Base-by-base conservation (phyloP, 768 basidiomycete species). In the Tremella fuciformis region DNA sequence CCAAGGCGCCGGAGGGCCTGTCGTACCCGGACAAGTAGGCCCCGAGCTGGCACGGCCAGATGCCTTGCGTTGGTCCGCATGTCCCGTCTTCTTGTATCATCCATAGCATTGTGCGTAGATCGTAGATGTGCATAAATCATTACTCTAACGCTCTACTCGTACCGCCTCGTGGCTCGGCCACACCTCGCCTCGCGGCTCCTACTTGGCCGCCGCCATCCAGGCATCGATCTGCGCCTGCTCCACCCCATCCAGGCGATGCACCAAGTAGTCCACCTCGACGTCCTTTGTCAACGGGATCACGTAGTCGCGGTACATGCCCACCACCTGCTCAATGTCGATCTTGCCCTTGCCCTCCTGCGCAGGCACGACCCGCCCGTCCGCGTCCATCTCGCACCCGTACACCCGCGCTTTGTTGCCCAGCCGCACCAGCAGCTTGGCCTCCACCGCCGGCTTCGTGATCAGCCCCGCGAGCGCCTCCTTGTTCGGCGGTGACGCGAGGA, bases 271-370 rank as follows among this genome's bases (percentile, higher is more conserved):
- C 73, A 94, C 94, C 89, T 99, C 96, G 58, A 99, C 90, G 73
- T 96, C 91, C 77, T 94, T 97, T 0, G 96, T 99, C 64, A 99
- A 76, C 8, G 96, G 96, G 58, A 99, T 99, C 64, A 99, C 92
- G 70, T 87, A 91, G 71, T 87, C 88, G 73, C 92, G 86, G 72
- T 99, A 99, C 62, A 99, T 77, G 72, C 90, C 86, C 21, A 96
- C 88, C 15, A 99, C 91, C 41, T 88, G 86, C 63, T 92, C 90
- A 0, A 92, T 87, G 59, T 96, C 92, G 60, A 99, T 89, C 80
- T 92, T 93, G 4, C 81, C 71, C 38, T 63, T 66, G 3, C 56
- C 61, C 39, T 62, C 56, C 7, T 63, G 63, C 8, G 57, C 42
- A 71, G 44, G 76, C 63, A 58, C 77, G 75, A 55, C 78, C 38